A percentile compares a stretch with the other conserved stretches of the same genome.
phyloP scores from a whole-genome alignment of 208 protist species.

The Leptomonas pyrrhocoris region DNA sequence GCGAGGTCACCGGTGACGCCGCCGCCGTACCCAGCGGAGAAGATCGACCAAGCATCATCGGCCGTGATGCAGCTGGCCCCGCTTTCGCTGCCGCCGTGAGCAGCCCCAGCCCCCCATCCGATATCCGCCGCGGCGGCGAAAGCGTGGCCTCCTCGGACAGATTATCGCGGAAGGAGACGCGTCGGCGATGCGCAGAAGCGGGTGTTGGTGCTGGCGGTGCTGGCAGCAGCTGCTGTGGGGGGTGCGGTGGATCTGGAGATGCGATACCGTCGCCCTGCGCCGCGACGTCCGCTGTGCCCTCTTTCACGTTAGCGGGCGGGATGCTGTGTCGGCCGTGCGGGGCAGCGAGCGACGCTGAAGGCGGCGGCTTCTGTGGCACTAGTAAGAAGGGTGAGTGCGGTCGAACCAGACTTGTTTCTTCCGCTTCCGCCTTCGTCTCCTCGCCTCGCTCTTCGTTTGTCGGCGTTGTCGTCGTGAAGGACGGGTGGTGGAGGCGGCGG shows the following conservation, averaged over 20 bases:
- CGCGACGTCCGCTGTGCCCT: too few species aligned
- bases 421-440: not conserved
- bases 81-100: not conserved
- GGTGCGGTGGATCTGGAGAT: not conserved
- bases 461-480: not conserved
- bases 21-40: not conserved
- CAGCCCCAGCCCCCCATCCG: not conserved
- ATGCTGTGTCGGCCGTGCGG: not conserved
- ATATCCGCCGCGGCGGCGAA: not conserved
- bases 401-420: too few species aligned
- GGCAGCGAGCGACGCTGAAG: not conserved
- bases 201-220: too few species aligned
- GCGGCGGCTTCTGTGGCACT: not conserved
- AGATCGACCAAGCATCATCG: not conserved
- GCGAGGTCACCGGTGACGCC: constrained; percentile 4
- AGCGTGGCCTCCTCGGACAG: not conserved
- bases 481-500: not conserved
- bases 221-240: not conserved
- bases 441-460: not conserved
- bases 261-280: too few species aligned
- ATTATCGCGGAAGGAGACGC: constrained; percentile 12
- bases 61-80: not conserved
- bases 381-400: not conserved
- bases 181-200: constrained; percentile 1
- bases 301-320: too few species aligned